These are phyloP conservation scores for Galeopsis tetrahit DNA, from an alignment of 257 asterid species.

Conservation along the genomic window DNA sequence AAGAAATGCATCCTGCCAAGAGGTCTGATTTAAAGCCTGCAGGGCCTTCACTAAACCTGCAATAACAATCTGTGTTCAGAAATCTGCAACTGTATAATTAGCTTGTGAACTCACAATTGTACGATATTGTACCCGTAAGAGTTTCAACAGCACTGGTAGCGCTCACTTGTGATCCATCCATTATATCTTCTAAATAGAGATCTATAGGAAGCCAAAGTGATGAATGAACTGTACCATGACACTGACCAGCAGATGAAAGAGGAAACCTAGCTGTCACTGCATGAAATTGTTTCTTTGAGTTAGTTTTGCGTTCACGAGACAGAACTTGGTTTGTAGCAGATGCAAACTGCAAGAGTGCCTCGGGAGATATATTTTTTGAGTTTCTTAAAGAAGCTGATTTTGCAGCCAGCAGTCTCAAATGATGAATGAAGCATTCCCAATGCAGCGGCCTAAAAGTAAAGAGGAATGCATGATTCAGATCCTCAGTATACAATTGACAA, in stretches of 20 bases:
- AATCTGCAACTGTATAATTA: slow-evolving; percentile 23
- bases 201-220: slow-evolving; percentile 95
- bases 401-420: slow-evolving; percentile 69
- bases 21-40: slow-evolving; percentile 77
- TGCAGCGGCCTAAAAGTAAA: slow-evolving; percentile 58
- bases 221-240: slow-evolving; percentile 62
- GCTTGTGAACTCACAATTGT: slow-evolving; percentile 22
- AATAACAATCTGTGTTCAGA: slow-evolving; percentile 34
- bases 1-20: slow-evolving; percentile 96
- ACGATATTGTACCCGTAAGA: slow-evolving; percentile 62
- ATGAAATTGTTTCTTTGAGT: slow-evolving; percentile 63
- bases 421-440: slow-evolving; percentile 76
- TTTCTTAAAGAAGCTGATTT: slow-evolving; percentile 76
- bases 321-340: slow-evolving; percentile 59
- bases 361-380: slow-evolving; percentile 78
- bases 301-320: slow-evolving; percentile 79
- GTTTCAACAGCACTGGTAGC: slow-evolving; percentile 86
- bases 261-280: slow-evolving; percentile 64
- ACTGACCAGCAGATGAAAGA: slow-evolving; percentile 61
- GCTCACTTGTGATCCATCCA: slow-evolving; percentile 81
- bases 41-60: slow-evolving; percentile 92
- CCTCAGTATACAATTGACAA: slow-evolving; percentile 29
- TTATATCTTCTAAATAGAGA: slow-evolving; percentile 84
- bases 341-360: slow-evolving; percentile 77
- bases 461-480: slow-evolving; percentile 38